Evolutionary conservation across 495 filamentous ascomycete genomes (phyloP).

Genomic region (Podospora pseudopauciseta): DNA sequence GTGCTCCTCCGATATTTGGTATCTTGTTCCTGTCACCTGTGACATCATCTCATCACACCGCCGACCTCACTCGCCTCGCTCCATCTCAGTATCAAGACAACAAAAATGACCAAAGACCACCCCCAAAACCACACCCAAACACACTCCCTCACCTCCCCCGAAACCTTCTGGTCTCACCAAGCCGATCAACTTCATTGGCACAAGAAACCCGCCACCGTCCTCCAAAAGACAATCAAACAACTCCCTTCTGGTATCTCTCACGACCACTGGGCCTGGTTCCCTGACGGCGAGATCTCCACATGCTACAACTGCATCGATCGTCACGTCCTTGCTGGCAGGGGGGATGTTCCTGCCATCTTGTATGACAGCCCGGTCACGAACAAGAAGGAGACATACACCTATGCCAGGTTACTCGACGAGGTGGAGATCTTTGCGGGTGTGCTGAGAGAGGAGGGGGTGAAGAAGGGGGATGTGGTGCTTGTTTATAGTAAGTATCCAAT

Average conservation of each 20-base stretch:
- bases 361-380: constrained; percentile 86
- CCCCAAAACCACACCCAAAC: constrained; percentile 51
- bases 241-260: constrained; percentile 40
- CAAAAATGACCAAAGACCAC: constrained; percentile 26
- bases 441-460: constrained; percentile 75
- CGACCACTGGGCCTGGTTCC: constrained; percentile 77
- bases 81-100: background rate
- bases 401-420: constrained; percentile 71
- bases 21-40: background rate
- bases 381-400: constrained; percentile 68
- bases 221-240: constrained; percentile 41
- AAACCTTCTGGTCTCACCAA: constrained; percentile 73
- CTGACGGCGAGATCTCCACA: constrained; percentile 83
- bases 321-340: constrained; percentile 73
- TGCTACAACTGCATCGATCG: constrained; percentile 88
- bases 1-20: background rate
- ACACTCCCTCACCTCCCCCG: constrained; percentile 58
- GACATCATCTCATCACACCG: constrained; percentile 1
- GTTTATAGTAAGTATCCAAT: constrained; percentile 68
- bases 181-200: constrained; percentile 77
- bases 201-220: constrained; percentile 54
- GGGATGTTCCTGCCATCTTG: constrained; percentile 69
- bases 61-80: background rate
- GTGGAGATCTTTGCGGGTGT: constrained; percentile 82
- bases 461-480: constrained; percentile 84